Base-by-base conservation (phyloP, 1,284 basidiomycete species). In the Papiliotrema terrestris region DNA sequence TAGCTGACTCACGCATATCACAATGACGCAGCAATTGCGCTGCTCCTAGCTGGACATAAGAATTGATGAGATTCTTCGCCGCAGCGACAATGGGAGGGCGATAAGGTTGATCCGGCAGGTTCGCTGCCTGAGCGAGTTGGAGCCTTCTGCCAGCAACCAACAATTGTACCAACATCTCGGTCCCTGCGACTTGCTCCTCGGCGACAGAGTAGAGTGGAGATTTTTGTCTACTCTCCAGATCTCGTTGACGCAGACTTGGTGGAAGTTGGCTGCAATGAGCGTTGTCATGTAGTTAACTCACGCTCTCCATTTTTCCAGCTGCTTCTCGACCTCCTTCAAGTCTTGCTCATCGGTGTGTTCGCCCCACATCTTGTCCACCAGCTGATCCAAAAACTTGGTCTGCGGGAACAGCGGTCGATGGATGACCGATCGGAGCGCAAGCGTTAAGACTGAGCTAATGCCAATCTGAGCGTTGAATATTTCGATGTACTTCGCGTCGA, bases 401-500 rank as follows among this genome's bases (percentile, higher is more conserved):
- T 49, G 25, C 8, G 46, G 46, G 35, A 49, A 49, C 3, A 49
- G n/a, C 2, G 46, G 46, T 36, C 46, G 46, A 25, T 49, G 46
- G 36, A 49, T 49, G 46, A 49, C 46, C 3, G 46, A 36, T 22
- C 46, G 46, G 19, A 49, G 22, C 5, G 46, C 36, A 6, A 49
- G 36, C 8, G 46, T 49, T 6, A 49, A 25, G 17, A 49, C 46
- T 13, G 46, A 36, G 46, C 46, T 49, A n/a, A 49, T 23, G 15
- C 46, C 46, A 22, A 49, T 49, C 15, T 49, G 46, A 14, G 46
- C 46, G 46, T 38, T 37, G 36, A 49, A 49, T 4, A 49, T 49
- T 35, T 49, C 46, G 36, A 49, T 38, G 46, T 49, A 49, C 22
- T 49, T 49, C 9, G 46, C 46, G 46, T 49, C 46, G n/a, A 49